phyloP scores from a whole-genome alignment of 2,329 filamentous ascomycete genomes.

The Pseudocercospora eumusae region DNA sequence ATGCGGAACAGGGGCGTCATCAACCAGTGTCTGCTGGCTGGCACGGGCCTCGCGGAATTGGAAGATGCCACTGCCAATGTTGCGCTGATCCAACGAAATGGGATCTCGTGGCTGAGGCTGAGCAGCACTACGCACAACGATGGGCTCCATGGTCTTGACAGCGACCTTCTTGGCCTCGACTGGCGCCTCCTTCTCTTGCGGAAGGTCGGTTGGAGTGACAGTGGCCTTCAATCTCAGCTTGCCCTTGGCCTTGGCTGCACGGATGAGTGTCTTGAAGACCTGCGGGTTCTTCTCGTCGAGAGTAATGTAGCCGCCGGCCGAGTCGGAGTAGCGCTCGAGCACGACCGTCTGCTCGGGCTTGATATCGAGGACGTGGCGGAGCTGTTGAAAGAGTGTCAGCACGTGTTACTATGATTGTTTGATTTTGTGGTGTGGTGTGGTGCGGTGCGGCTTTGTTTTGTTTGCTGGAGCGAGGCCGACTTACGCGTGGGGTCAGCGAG shows the following conservation, averaged over 20 bases:
- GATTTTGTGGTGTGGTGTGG: too few relatives aligned
- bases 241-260: conserved; percentile 95
- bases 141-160: conserved; percentile 26
- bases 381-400: conserved; percentile 51
- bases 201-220: conserved; percentile 31
- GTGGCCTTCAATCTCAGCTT: conserved; percentile 78
- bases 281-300: conserved; percentile 75
- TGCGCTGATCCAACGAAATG: conserved; percentile 35
- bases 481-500: conserved; percentile 4
- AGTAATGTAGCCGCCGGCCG: conserved; percentile 74
- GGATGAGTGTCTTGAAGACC: conserved; percentile 95
- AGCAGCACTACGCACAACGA: conserved; percentile 19
- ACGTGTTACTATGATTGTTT: conserved; percentile 12
- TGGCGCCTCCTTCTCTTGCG: conserved; percentile 25
- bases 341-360: conserved; percentile 62
- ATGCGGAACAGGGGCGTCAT: conserved; percentile 43
- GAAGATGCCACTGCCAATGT: conserved; percentile 42
- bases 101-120: conserved; percentile 32
- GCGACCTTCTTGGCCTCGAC: conserved; percentile 24
- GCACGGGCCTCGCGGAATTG: conserved; percentile 42
- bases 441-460: conserved; percentile 6
- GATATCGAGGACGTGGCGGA: conserved; percentile 69
- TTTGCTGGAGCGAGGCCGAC: conserved; percentile 2
- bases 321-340: conserved; percentile 95
- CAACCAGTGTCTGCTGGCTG: conserved; percentile 35